Evolutionary conservation across 2,329 filamentous ascomycete genomes (phyloP), one percentile per base, ranked within the genome.

Genomic region (Coniochaeta sp.): DNA sequence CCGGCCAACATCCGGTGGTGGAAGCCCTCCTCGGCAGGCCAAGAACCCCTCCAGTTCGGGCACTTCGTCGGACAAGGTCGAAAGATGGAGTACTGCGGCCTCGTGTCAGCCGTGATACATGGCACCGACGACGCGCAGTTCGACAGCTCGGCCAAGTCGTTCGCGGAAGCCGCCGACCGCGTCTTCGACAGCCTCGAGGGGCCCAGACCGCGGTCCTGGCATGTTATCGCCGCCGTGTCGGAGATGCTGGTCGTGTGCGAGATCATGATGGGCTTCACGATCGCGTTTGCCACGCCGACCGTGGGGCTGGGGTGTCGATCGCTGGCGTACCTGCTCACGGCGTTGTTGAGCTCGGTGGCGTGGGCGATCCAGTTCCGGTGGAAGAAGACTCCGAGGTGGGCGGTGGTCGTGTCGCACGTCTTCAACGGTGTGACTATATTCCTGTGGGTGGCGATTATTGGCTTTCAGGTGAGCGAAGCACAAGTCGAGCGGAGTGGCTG

Each of bases 281-380:
- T 56, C 8, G 53, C 54, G 3, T 51, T 48, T 35, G 51, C 45
- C 55, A 75, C 72, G 0, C 73, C 73, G 0, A 74, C 72, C 1
- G 70, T 75, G 0, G 72, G 73, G 1, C 60, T 75, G 1, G 71
- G 71, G 0, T 73, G 65, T 45, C 60, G 66, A 31, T 68, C 67
- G 33, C 71, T 71, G 2, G 71, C 70, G 3, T 75, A 75, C 52
- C 63, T 68, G n/a, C 63, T 74, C 14, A 74, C 71, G 52, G 61
- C 65, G 22, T 42, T 59, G 18, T 51, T 68, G 3, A 58, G 65
- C 6, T 51, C 65, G 0, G 60, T 63, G 0, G 56, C 71, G 3
- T 57, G 74, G n/a, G 50, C 70, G 14, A 50, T 66, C 2, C 71
- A 74, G 59, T 45, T 48, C 27, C 45, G 24, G 6, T 48, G 24